These are phyloP conservation scores for Lentinula raphanica DNA, from an alignment of 768 basidiomycete genomes.

Conservation along the genomic window DNA sequence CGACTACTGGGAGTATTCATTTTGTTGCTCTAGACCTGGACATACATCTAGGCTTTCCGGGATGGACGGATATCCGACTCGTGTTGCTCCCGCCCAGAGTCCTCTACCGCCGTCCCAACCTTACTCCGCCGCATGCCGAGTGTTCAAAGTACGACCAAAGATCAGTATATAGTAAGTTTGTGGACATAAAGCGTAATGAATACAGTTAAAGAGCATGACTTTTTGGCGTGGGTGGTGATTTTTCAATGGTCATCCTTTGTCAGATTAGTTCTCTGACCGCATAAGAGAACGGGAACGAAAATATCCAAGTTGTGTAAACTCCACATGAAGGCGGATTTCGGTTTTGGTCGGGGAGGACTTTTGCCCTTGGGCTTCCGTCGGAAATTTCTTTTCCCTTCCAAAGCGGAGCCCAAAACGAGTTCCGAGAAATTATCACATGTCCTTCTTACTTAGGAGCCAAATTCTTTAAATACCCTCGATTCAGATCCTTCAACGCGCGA, in stretches of 20 bases:
- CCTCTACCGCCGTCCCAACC: not conserved
- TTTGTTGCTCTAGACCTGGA: not conserved
- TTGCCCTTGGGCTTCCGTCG: slow-evolving; percentile 1
- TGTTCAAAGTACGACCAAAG: not conserved
- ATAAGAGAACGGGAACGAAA: not conserved
- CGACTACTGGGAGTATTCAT: not conserved
- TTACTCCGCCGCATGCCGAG: not conserved
- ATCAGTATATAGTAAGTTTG: not conserved
- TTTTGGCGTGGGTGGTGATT: not conserved
- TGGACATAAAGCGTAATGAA: slow-evolving; percentile 11
- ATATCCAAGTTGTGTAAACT: slow-evolving; percentile 1
- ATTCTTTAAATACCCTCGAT: slow-evolving; percentile 16
- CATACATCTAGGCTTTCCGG: not conserved
- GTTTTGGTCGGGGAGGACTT: not conserved
- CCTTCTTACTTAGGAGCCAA: slow-evolving; percentile 18
- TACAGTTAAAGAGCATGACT: not conserved
- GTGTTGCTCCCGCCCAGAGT: not conserved
- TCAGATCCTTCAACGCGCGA: not conserved
- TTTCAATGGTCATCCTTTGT: not conserved
- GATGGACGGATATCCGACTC: slow-evolving; percentile 1
- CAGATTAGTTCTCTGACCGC: not conserved
- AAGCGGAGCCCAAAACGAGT: not conserved
- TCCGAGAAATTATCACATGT: slow-evolving; percentile 41
- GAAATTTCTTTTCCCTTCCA: not conserved
- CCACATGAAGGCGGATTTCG: slow-evolving; percentile 1